Evolutionary conservation across 345 rosid species (phyloP), one percentile per base, ranked within the genome.

Genomic region (Melaleuca alternifolia): DNA sequence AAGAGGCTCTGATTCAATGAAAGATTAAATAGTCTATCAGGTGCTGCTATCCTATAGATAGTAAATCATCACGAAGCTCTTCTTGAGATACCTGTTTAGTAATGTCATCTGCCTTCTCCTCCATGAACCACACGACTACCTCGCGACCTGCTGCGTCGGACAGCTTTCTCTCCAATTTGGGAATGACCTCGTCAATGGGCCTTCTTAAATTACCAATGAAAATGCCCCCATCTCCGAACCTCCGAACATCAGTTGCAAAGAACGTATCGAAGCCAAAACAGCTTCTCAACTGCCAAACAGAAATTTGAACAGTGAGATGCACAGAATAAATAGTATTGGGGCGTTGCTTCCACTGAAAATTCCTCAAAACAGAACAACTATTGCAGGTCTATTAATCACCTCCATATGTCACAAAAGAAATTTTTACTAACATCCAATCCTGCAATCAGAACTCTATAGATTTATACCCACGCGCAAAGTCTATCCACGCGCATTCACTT

Each of bases 171-270:
- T 97, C 99, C 85, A 97, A 91, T 88, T 90, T 89, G 10, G 96
- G 98, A 82, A 95, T 93, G 83, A 93, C 98, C 75, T 97, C 98
- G 23, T 94, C 96, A 54, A 97, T 89, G 10, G 99, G 98, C 85
- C 86, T 95, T 85, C 96, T 90, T 85, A 97, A 92, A 89, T 96
- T 97, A 65, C 99, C 98, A 83, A 97, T 91, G 89, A 94, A 97
- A 83, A 97, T 95, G 2, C 99, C 99, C 12, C 99, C 99, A 92
- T 96, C 99, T 84, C 98, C 99, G 86, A 97, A 97, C 84, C 99
- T 92, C 89, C 99, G 93, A 87, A 93, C 96, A 87, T 96, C 98
- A 24, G 98, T 96, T 5, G 98, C 98, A 51, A 95, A 97, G 87
- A 97, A 97, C 11, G 98, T 95, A 89, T 96, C 93, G 24, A 96